Percentiles rank a stretch among this genome's conserved stretches.
Conservation (phyloP, 441 rosid species). For the Pelargonium australe region DNA sequence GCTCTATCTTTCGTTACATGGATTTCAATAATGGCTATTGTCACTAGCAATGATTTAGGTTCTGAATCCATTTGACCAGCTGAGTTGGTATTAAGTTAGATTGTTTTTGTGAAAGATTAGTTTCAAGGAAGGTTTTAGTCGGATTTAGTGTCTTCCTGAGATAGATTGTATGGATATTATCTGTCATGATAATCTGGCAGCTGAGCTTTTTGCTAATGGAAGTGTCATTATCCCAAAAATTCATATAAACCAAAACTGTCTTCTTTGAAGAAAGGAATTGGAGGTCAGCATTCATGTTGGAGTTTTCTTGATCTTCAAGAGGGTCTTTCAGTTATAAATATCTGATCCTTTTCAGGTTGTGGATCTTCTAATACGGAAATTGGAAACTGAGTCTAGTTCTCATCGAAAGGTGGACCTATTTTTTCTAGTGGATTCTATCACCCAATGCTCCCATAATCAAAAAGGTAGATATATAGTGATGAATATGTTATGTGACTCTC, state of each 20-base stretch:
- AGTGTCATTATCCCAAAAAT: not conserved
- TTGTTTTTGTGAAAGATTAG: constrained; percentile 4
- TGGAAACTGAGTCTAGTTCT: constrained; percentile 78
- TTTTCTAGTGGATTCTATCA: constrained; percentile 94
- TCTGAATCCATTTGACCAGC: not conserved
- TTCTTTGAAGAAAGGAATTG: not conserved
- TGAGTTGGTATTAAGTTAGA: not conserved
- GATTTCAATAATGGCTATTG: not conserved
- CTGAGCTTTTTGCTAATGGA: not conserved
- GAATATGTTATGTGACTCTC: not conserved
- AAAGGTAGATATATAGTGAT: constrained; percentile 43
- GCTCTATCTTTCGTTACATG: not conserved
- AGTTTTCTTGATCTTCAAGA: not conserved
- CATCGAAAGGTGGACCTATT: constrained; percentile 82
- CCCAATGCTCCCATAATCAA: constrained; percentile 74
- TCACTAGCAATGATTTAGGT: not conserved
- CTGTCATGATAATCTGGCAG: not conserved
- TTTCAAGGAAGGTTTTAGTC: not conserved
- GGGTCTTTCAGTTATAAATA: not conserved
- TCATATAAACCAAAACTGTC: constrained; percentile 1
- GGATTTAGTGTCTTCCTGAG: not conserved
- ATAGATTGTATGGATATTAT: not conserved
- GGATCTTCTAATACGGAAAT: constrained; percentile 56
- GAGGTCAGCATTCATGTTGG: not conserved
- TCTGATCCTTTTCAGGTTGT: constrained; percentile 40